Base-by-base conservation (phyloP, 1,284 basidiomycete genomes). In the Ustilago shanxiensis region DNA sequence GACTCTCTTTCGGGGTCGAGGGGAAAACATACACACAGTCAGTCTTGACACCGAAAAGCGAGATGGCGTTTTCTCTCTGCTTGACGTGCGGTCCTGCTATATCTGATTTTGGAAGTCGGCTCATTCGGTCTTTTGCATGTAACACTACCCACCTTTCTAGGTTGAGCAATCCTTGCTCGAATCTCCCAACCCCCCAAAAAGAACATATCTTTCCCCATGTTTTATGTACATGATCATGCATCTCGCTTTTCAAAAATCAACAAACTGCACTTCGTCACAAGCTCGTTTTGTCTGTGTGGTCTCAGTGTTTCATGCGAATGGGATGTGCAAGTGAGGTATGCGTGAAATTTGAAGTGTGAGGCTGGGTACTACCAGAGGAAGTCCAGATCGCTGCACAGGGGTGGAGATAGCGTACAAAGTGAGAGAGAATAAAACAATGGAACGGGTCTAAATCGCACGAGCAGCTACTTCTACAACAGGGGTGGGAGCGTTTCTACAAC, bases 221-320 rank as follows among this genome's bases (percentile, higher is more conserved):
- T 33, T 9, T 29, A 31, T 41, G 45, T 28, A 54, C 49, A 52
- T 59, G 55, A 45, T 65, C 54, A 61, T 44, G 11, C 59, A 67
- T 72, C 64, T 72, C 70, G 70, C 70, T 72, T 72, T 72, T 72
- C 70, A 60, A 66, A 41, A 26, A 22, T 16, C 8, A 58, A 60
- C 50, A n/a, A 51, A 44, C n/a, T 24, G 29, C 41, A 45, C 39
- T 52, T 51, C 20, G 41, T 44, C 41, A 44, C 18, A 44, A 44
- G 41, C n/a, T 44, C 8, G 41, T 7, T 26, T 49, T 24, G 7
- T 2, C 2, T 28, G 47, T 26, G n/a, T 49, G 16, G 47, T 8
- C 11, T 49, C 24, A 22, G 47, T 28, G n/a, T 49, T 49, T 13
- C 22, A 16, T 45, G 14, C 8, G 35, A 37, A 37, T 37, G 31